Evolutionary conservation across 306 rosid genomes (phyloP).

Genomic region (Prunus campanulata): DNA sequence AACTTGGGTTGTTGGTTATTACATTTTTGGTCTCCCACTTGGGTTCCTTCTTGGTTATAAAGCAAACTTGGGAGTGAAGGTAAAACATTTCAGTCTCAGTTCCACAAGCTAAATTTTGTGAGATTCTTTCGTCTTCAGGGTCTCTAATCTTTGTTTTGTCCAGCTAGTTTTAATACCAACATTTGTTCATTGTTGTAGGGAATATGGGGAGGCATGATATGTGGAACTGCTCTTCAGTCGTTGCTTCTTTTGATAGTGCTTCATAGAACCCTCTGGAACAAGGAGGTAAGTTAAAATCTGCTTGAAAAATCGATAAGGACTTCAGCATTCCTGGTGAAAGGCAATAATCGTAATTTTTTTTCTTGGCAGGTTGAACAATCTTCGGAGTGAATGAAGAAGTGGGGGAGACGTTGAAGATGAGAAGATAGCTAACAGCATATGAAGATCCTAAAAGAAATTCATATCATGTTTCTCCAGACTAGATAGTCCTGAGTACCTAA

Average conservation of each 20-base stretch:
- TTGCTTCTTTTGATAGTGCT: conserved; percentile 45
- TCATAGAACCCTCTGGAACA: conserved; percentile 49
- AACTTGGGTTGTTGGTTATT: conserved; percentile 62
- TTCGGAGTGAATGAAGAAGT: conserved; percentile 38
- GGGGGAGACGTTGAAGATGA: conserved; percentile 39
- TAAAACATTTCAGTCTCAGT: conserved; percentile 17
- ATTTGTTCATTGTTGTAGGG: conserved; percentile 33
- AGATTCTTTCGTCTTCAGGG: too few relatives aligned
- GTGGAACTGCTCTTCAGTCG: conserved; percentile 52
- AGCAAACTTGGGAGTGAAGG: conserved; percentile 62
- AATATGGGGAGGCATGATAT: conserved; percentile 58
- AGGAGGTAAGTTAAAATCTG: conserved; percentile 39
- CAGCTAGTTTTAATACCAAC: neutral
- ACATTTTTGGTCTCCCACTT: conserved; percentile 73
- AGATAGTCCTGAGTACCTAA: neutral
- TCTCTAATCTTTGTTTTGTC: neutral
- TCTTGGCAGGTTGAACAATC: conserved; percentile 43
- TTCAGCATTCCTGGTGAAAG: too few relatives aligned
- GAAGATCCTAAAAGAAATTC: conserved; percentile 5
- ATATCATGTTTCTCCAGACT: neutral
- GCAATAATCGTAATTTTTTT: neutral
- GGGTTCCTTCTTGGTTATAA: conserved; percentile 67
- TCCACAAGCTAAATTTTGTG: neutral
- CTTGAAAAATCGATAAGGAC: neutral
- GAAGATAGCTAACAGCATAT: conserved; percentile 3